phyloP scores from a whole-genome alignment of 768 basidiomycete genomes.

The Trametes punicea region DNA sequence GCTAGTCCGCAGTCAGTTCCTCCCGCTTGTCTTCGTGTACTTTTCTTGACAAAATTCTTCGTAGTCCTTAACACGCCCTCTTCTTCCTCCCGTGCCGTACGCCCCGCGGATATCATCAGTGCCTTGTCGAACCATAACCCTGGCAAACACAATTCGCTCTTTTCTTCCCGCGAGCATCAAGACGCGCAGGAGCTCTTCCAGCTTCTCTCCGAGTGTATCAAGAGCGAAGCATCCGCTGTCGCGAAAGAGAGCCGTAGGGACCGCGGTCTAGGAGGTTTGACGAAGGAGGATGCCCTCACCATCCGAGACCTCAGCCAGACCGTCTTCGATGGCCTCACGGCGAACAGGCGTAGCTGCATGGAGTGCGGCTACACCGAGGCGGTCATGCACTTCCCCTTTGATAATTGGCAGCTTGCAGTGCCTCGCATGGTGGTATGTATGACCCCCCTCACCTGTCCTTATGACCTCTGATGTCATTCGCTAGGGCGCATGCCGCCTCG shows the following conservation, averaged over 20 bases:
- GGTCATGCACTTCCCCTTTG: constrained; percentile 87
- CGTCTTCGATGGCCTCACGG: constrained; percentile 88
- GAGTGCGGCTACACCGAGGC: constrained; percentile 92
- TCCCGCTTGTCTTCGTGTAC: background rate
- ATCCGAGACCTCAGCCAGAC: constrained; percentile 50
- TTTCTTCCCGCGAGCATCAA: constrained; percentile 91
- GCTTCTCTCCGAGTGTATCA: constrained; percentile 84
- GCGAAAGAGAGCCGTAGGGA: constrained; percentile 69
- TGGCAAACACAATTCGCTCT: constrained; percentile 58
- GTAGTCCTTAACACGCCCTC: constrained; percentile 65
- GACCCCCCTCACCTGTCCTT: background rate
- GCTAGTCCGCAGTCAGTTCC: constrained; percentile 58
- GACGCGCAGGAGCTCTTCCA: constrained; percentile 99
- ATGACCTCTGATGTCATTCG: constrained; percentile 1
- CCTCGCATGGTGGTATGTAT: constrained; percentile 59
- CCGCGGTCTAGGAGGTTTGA: constrained; percentile 64
- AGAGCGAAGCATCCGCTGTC: constrained; percentile 75
- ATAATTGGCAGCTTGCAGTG: constrained; percentile 78
- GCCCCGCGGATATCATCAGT: constrained; percentile 69
- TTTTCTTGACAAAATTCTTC: constrained; percentile 7
- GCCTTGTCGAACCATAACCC: constrained; percentile 57
- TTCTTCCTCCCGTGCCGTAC: constrained; percentile 55
- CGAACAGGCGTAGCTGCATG: constrained; percentile 84
- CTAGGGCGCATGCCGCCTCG: constrained; percentile 64
- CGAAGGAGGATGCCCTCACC: constrained; percentile 25